Conservation (phyloP, 2,329 filamentous ascomycete genomes). For the Colletotrichum simmondsii region DNA sequence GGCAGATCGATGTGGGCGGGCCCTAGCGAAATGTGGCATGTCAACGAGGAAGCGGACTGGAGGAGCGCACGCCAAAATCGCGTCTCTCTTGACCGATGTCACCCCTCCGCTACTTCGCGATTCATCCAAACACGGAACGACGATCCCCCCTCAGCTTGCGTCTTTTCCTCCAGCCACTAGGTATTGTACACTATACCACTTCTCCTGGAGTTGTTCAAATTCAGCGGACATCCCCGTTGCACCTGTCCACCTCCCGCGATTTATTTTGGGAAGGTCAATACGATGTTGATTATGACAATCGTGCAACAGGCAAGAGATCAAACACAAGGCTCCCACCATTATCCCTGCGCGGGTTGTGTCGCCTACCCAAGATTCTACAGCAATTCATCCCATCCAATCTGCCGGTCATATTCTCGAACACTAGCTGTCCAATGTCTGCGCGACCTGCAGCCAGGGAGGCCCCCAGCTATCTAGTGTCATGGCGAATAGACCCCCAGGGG, state of each 20-base stretch:
- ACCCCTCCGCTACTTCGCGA: not conserved
- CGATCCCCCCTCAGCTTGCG: not conserved
- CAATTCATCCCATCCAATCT: conserved; percentile 27
- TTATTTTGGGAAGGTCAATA: not conserved
- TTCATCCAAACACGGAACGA: not conserved
- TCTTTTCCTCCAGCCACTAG: not conserved
- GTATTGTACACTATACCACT: not conserved
- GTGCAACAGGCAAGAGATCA: conserved; percentile 23
- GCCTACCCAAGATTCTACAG: conserved; percentile 10
- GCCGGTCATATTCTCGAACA: conserved; percentile 20
- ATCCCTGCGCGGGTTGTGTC: conserved; percentile 22
- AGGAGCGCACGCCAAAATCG: not conserved
- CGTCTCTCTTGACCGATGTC: not conserved
- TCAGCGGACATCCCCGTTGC: not conserved
- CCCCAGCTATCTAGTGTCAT: conserved; percentile 3
- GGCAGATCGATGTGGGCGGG: not conserved
- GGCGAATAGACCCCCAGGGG: conserved; percentile 1
- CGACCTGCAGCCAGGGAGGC: conserved; percentile 9
- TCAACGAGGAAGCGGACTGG: not conserved
- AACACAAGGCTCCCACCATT: not conserved
- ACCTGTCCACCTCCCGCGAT: not conserved
- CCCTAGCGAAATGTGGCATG: not conserved
- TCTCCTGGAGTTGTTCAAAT: not conserved
- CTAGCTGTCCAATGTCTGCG: not conserved
- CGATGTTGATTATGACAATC: conserved; percentile 21